Base-by-base conservation (phyloP, 441 rosid genomes). In the Aquilaria agallochum region DNA sequence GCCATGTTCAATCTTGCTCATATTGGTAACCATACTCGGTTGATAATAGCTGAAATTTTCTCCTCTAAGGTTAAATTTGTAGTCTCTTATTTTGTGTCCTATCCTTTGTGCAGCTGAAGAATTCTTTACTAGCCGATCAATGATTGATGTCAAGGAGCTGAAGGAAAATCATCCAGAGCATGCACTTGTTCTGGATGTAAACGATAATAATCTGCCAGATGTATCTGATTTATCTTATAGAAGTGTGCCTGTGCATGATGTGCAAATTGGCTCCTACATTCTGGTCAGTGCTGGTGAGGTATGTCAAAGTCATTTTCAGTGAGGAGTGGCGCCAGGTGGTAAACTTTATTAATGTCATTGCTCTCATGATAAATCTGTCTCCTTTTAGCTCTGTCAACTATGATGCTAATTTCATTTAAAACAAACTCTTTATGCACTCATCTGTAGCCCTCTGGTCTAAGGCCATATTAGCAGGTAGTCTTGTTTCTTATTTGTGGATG, bases 271-370 rank as follows among this genome's bases (percentile, higher is more conserved):
- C 62, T 91, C 95, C 55, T 95, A 74, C 73, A 63, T 95, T 69
- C 76, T 95, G 85, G 95, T 95, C 57, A 95, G 95, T 79, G 80
- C 95, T 83, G 99, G 99, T 78, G 98, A 92, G 97, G 97, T 91
- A 82, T 78, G 97, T 83, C 64, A 63, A 50, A 59, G 7, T 8
- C 45, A 40, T 40, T 40, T 40, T 10, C 45, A 40, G 9, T 5
- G 45, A 40, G 7, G 45, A 10, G 10, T 1, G 9, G 45, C 9
- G 9, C 9, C 9, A 40, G 45, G 9, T 40, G 45, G 45, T 40
- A 40, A 40, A 40, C 45, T 40, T 40, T 40, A 40, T 40, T 40
- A 40, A 65, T 11, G 31, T 51, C 9, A 51, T 4, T 58, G 47
- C 13, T 40, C 55, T 45, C 34, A 20, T 40, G 45, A 40, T 40